Base-by-base conservation (phyloP, 2,329 filamentous ascomycete genomes). In the Verticillium zaregamsianum region DNA sequence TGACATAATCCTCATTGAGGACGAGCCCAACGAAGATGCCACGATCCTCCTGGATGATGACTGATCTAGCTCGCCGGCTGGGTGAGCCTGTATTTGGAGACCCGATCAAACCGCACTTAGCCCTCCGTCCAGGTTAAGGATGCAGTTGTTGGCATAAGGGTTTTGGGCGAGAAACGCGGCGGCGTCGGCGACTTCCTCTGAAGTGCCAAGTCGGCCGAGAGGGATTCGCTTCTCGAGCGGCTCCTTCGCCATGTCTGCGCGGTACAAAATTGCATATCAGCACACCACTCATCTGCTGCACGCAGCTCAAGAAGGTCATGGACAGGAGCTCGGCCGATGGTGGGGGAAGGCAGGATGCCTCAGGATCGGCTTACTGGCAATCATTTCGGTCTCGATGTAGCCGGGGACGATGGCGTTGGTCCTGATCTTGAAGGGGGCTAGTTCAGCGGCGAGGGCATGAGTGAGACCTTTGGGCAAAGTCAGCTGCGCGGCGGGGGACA, bases 41-140 rank as follows among this genome's bases (percentile, higher is more conserved):
- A 78, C 77, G 49, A 79, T 84, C 15, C 62, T 82, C 8, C 71
- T 88, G 14, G 83, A 85, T 57, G 83, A 55, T 17, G 31, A 55
- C 28, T 55, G 54, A 33, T 2, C 12, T 55, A 23, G 6, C 8
- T 32, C n/a, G 15, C n/a, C 14, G 14, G 2, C 15, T 20, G 28
- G 28, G 23, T 11, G 25, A n/a, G 28, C 28, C 7, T 11, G 14
- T 5, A 9, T n/a, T 32, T 32, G 15, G 31, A 82, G 58, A 70
- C 70, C 59, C 69, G 73, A n/a, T 55, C 72, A 90, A 68, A 75
- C 75, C 58, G 90, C 90, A 73, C 90, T 93, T 67, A 96, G 74
- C 1, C 93, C 93, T 17, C 93, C 93, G 74, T 96, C 93, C 32
- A 97, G 80, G 73, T 93, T 95, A 59, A 97, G 80, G 58, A 93